Conservation (phyloP, 1,284 basidiomycete genomes). For the Blastosporella zonata region DNA sequence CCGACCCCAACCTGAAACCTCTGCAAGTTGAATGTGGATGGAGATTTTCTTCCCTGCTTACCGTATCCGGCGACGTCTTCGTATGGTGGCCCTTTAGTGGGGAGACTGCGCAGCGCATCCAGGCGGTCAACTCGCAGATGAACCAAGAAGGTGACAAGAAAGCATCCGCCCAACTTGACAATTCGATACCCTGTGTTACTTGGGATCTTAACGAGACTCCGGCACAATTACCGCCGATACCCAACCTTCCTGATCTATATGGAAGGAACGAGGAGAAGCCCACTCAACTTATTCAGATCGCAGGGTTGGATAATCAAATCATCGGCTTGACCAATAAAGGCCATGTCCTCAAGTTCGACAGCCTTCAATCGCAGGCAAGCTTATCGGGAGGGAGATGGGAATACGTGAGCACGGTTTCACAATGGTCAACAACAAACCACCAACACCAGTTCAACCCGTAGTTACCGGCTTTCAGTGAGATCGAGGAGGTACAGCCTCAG, state of each 20-base stretch:
- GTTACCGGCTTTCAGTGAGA: slow-evolving; percentile 72
- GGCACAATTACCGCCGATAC: slow-evolving; percentile 52
- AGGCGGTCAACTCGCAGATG: slow-evolving; percentile 43
- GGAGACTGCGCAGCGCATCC: slow-evolving; percentile 35
- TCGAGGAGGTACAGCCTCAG: slow-evolving; percentile 42
- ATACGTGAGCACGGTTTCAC: slow-evolving; percentile 56
- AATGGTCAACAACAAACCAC: neutral
- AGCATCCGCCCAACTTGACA: slow-evolving; percentile 33
- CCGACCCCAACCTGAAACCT: slow-evolving; percentile 47
- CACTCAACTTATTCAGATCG: slow-evolving; percentile 71
- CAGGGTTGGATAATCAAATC: slow-evolving; percentile 63
- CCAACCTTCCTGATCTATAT: slow-evolving; percentile 40
- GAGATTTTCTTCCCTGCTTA: slow-evolving; percentile 69
- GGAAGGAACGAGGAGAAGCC: slow-evolving; percentile 34
- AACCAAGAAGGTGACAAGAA: slow-evolving; percentile 38
- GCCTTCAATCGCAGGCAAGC: slow-evolving; percentile 38
- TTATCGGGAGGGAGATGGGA: slow-evolving; percentile 54
- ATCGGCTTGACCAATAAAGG: slow-evolving; percentile 78
- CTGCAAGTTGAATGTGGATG: slow-evolving; percentile 82
- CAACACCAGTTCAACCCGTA: neutral
- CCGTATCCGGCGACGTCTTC: slow-evolving; percentile 64
- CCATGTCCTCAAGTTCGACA: slow-evolving; percentile 63
- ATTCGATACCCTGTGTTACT: slow-evolving; percentile 54
- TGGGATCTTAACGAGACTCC: slow-evolving; percentile 59
- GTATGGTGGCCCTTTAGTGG: slow-evolving; percentile 73